These are phyloP conservation scores for Arctium minus DNA, from an alignment of 129 eudicot species.

Conservation along the genomic window DNA sequence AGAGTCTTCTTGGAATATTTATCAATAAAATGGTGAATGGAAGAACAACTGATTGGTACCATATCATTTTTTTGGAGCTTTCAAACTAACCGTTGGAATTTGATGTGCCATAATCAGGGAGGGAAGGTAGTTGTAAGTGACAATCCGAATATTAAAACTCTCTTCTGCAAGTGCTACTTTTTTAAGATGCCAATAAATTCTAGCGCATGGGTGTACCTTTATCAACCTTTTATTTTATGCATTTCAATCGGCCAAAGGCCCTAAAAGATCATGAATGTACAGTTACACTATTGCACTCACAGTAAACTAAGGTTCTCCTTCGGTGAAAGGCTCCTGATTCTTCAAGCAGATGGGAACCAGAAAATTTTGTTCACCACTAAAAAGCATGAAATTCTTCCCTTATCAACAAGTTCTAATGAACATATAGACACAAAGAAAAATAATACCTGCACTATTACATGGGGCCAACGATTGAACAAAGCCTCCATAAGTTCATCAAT, in stretches of 20 bases:
- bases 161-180: background rate
- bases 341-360: background rate
- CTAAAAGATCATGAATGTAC: background rate
- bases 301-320: background rate
- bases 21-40: background rate
- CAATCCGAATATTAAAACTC: too few species aligned
- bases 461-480: slow-evolving; percentile 90
- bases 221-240: background rate
- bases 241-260: background rate
- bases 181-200: background rate
- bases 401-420: background rate
- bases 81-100: background rate
- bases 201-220: background rate
- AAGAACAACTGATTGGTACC: background rate
- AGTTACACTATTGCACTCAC: background rate
- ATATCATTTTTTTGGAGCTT: background rate
- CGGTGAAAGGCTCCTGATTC: background rate
- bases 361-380: background rate
- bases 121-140: background rate
- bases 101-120: background rate
- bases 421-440: slow-evolving; percentile 3
- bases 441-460: slow-evolving; percentile 90
- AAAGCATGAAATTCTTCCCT: background rate
- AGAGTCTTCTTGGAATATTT: background rate
- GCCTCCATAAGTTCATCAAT: slow-evolving; percentile 97